Evolutionary conservation across 1,284 basidiomycete genomes (phyloP).

Genomic region (Ganoderma lucidum): DNA sequence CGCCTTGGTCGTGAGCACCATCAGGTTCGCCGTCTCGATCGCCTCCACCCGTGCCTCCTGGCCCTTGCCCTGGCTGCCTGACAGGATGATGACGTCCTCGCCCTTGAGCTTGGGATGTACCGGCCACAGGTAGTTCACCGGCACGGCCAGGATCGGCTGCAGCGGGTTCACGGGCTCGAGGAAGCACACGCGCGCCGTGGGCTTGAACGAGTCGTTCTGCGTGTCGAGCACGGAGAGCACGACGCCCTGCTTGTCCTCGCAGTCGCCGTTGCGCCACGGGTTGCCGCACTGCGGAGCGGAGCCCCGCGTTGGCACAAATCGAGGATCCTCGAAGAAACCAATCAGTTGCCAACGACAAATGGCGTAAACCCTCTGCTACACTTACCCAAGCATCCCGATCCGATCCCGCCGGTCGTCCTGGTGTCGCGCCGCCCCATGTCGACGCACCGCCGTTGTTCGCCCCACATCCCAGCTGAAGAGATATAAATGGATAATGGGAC

Average conservation of each 20-base stretch:
- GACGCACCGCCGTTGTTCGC: slow-evolving; percentile 32
- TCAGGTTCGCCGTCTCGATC: slow-evolving; percentile 26
- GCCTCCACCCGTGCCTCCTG: slow-evolving; percentile 33
- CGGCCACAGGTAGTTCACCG: slow-evolving; percentile 41
- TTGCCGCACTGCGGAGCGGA: slow-evolving; percentile 44
- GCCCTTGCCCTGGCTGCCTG: slow-evolving; percentile 37
- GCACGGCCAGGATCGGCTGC: slow-evolving; percentile 36
- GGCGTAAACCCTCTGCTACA: neutral
- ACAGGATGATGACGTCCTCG: slow-evolving; percentile 38
- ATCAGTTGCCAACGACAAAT: neutral
- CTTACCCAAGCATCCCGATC: slow-evolving; percentile 35
- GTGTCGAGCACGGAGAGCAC: slow-evolving; percentile 48
- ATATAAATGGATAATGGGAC: too few relatives aligned
- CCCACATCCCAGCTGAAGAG: too few relatives aligned
- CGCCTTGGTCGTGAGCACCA: slow-evolving; percentile 28
- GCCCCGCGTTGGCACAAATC: slow-evolving; percentile 39
- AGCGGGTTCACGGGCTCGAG: slow-evolving; percentile 34
- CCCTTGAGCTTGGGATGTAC: slow-evolving; percentile 37
- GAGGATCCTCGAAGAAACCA: slow-evolving; percentile 11
- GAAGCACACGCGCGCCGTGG: slow-evolving; percentile 43
- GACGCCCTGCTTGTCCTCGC: slow-evolving; percentile 58
- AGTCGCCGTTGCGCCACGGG: slow-evolving; percentile 61
- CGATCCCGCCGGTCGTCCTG: slow-evolving; percentile 36
- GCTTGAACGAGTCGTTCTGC: slow-evolving; percentile 40
- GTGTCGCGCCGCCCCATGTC: slow-evolving; percentile 44